Conservation (phyloP, 306 rosid species). For the Lotus japonicus region DNA sequence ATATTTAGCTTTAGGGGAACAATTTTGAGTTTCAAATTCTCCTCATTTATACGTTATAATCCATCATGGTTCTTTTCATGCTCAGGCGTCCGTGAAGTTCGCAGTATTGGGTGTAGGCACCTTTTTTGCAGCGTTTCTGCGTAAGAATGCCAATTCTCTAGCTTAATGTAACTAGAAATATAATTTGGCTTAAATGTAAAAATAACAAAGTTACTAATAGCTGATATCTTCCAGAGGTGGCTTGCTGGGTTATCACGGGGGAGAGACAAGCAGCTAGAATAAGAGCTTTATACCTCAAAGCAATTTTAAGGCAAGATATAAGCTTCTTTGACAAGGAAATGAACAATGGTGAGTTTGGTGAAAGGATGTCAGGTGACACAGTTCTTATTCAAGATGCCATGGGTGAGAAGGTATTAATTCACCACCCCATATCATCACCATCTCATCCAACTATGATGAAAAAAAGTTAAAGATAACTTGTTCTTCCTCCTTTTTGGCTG, state of each 20-base stretch:
- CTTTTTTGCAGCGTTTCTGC: constrained; percentile 43
- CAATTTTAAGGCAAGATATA: constrained; percentile 77
- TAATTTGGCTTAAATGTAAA: background rate
- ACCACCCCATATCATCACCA: background rate
- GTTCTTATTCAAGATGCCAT: constrained; percentile 84
- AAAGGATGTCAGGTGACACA: constrained; percentile 82
- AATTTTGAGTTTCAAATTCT: background rate
- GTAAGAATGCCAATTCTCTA: constrained; percentile 39
- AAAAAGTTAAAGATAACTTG: background rate
- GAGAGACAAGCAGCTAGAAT: constrained; percentile 81
- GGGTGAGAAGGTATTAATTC: constrained; percentile 70
- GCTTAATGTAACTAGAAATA: background rate
- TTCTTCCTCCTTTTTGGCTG: background rate
- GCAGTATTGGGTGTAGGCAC: constrained; percentile 48
- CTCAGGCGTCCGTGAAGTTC: constrained; percentile 50
- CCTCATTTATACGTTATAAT: constrained; percentile 5
- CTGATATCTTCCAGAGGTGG: constrained; percentile 42
- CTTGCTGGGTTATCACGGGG: constrained; percentile 85
- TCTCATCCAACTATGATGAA: background rate
- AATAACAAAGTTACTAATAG: background rate
- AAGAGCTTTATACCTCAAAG: constrained; percentile 60
- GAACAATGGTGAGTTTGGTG: constrained; percentile 61
- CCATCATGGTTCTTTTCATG: background rate
- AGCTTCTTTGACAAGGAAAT: constrained; percentile 66
- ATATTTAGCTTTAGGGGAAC: background rate